Evolutionary conservation across 2,329 filamentous ascomycete species (phyloP), one percentile per base, ranked within the genome.

Genomic region (Ophiostoma piceae): DNA sequence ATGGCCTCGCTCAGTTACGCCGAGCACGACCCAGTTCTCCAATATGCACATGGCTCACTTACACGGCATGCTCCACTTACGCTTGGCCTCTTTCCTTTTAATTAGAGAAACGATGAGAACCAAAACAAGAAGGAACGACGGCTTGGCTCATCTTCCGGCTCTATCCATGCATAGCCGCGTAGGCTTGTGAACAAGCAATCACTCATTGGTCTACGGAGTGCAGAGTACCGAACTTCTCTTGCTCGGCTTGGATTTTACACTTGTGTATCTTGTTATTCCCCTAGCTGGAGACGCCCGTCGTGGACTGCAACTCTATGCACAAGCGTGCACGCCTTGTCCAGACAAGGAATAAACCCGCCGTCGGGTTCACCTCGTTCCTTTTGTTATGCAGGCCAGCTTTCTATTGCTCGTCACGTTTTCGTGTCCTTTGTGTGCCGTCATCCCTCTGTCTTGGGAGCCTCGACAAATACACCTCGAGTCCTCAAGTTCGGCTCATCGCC

Each of bases 401-500:
- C 32, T 37, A 14, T 32, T n/a, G 14, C 16, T 64, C 6, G 60
- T 64, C 22, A 32, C 60, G 8, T 22, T 64, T 64, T 37, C 8
- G 8, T 16, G 35, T 35, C 35, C 5, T 35, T 35, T 0, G 2
- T 2, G 29, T 37, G 11, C 29, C 14, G 11, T 26, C 12, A 41
- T 41, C 9, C 11, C 2, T 3, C 1, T 41, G 39, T 14, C 4
- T 41, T 41, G 39, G 11, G 11, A 41, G 12, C 11, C 39, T 1
- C 12, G 39, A 35, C 26, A 29, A 35, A 8, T 8, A 39, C 12
- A 8, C 35, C 11, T 65, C 35, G 19, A 26, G 22, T 57, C 51
- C n/a, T n/a, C 62, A 67, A n/a, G 12, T 64, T 70, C 69, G 69
- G 69, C 69, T 70, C 43, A 64, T 70, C 32, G 60, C 67, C 69